Evolutionary conservation across 306 rosid genomes (phyloP), one percentile per base, ranked within the genome.

Genomic region (Acacia acuminata): DNA sequence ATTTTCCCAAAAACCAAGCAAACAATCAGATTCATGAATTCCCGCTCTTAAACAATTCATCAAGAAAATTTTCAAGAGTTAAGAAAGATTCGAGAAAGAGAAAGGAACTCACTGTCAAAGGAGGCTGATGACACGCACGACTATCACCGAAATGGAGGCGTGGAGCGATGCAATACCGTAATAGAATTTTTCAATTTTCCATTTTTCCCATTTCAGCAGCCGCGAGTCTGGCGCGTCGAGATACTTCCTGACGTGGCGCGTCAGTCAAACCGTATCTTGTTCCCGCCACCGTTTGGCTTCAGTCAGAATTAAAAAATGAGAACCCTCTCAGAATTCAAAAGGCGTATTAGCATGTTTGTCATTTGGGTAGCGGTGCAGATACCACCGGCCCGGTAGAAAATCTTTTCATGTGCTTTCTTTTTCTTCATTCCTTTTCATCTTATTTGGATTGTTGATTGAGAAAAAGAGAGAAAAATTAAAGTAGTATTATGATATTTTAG

Each of bases 21-120:
- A 72, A 27, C 76, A 72, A 72, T 47, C 61, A 45, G 30, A 72
- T 72, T 48, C 61, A 14, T 25, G 77, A 47, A 72, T 27, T 48
- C 36, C 15, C 15, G 16, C 61, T 48, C 61, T 72, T 25, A 16
- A 13, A 10, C 14, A 11, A 71, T 34, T 36, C 73, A 9, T 8
- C 2, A 16, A 70, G 38, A 25, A 71, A 7, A 15, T 5, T 12
- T 45, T 32, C 4, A 15, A 7, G 77, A 16, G 30, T 14, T 24
- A 19, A 38, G 4, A 22, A 47, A 70, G 75, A 70, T 43, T n/a
- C 20, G 19, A 11, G 27, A 10, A 38, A 69, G n/a, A 45, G 38
- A 25, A 50, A 71, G 77, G 40, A 72, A 72, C 77, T 72, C 25
- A 72, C 60, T 7, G 61, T 45, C 38, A 27, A 72, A 14, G 51